A percentile compares a stretch with the other conserved stretches of the same genome.
These are phyloP conservation scores for Xerocomus nothofagi DNA, from an alignment of 1,284 basidiomycete genomes.

Conservation along the genomic window DNA sequence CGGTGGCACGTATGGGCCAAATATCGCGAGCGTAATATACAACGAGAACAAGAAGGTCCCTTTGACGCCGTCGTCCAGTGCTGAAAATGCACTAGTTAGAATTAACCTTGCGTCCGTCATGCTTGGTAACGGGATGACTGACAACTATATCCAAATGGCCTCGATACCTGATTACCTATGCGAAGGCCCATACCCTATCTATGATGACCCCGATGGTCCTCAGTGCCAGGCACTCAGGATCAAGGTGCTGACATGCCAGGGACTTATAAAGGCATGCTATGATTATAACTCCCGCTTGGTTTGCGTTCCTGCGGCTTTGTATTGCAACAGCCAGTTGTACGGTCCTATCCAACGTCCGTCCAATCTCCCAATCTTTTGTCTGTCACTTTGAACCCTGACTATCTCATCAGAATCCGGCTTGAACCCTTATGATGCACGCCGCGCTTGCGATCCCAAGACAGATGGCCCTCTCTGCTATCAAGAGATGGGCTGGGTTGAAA, in stretches of 20 bases:
- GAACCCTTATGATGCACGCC: constrained; percentile 86
- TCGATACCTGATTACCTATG: constrained; percentile 83
- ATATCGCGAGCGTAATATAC: constrained; percentile 77
- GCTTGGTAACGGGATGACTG: constrained; percentile 81
- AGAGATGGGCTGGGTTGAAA: constrained; percentile 68
- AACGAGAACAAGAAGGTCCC: constrained; percentile 66
- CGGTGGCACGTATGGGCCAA: constrained; percentile 80
- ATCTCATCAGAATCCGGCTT: constrained; percentile 53
- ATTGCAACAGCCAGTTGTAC: constrained; percentile 61
- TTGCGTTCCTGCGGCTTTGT: constrained; percentile 61
- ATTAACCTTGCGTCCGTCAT: constrained; percentile 81
- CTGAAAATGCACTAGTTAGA: constrained; percentile 43
- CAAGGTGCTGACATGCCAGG: constrained; percentile 72
- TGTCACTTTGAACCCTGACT: neutral
- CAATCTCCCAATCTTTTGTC: neutral
- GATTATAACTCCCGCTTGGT: constrained; percentile 54
- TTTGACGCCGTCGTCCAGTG: neutral
- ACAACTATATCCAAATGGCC: constrained; percentile 74
- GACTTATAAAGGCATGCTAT: constrained; percentile 67
- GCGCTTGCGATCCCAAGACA: constrained; percentile 65
- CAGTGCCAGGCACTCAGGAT: constrained; percentile 62
- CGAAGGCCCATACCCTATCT: constrained; percentile 73
- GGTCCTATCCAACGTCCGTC: constrained; percentile 60
- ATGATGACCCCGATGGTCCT: constrained; percentile 65
- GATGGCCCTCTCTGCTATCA: constrained; percentile 62